Base-by-base conservation (phyloP, 352 stramenopile genomes). In the Phytophthora sansomeana region DNA sequence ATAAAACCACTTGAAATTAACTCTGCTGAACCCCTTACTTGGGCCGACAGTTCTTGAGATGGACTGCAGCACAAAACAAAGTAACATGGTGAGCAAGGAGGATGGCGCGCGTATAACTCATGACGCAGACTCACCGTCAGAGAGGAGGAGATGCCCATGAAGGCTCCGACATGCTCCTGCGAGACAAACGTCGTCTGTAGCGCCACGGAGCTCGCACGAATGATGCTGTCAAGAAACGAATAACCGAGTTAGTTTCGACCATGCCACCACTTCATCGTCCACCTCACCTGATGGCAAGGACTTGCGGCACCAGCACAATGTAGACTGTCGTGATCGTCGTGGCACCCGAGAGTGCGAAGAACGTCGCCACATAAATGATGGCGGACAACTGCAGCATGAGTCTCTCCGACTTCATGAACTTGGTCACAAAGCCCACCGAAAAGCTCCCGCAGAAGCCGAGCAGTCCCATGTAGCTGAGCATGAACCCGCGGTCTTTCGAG, bases 381-480 rank as follows among this genome's bases (percentile, higher is more conserved):
- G 81, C 83, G 17, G 81, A 74, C 38, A 83, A 50, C 67, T 95
- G 84, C 47, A 95, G 58, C 61, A 90, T 58, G 33, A 88, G 56
- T n/a, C 73, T 80, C 61, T 91, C 80, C 5, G 80, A 90, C 46
- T 64, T 74, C 10, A 87, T 62, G 13, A 77, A 41, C 14, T 72
- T 72, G 43, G 80, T 80, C 7, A 83, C 65, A 29, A 82, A 67
- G 6, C 83, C 86, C 29, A 95, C 86, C 1, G 80, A 79, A 26
- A 84, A 78, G 56, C 86, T 92, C 14, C 83, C 81, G 26, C 85
- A 58, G 16, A 87, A 85, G 3, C 82, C 84, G 10, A 95, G 71
- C 36, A 91, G 32, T 4, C 86, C 86, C 81, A 92, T 93, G 75
- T 95, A 95, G 60, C 86, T 93, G 32, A 95, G 71, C 55, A 95